Percentiles rank a stretch among this genome's conserved stretches.
Conservation (phyloP, 257 asterid species). For the Scutellaria minor region DNA sequence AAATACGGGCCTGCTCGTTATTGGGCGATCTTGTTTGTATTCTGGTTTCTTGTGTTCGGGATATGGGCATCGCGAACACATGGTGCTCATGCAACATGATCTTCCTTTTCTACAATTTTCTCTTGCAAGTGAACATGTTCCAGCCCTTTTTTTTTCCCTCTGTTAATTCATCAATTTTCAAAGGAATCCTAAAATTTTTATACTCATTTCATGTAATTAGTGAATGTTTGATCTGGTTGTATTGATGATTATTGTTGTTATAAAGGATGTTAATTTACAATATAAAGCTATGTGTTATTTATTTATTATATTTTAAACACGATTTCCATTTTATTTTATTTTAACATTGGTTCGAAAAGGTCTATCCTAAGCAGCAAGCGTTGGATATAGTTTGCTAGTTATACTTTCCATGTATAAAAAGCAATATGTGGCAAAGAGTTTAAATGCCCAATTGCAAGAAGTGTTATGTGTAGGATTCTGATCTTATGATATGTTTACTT, state of each 20-base stretch:
- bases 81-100: slow-evolving; percentile 67
- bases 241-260: background rate
- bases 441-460: too few relatives aligned
- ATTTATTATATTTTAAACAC: too few relatives aligned
- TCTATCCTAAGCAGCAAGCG: too few relatives aligned
- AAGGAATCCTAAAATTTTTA: background rate
- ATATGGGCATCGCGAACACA: slow-evolving; percentile 97
- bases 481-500: too few relatives aligned
- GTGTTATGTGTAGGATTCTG: too few relatives aligned
- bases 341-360: too few relatives aligned
- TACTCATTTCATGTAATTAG: slow-evolving; percentile 36
- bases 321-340: too few relatives aligned
- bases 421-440: too few relatives aligned
- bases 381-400: too few relatives aligned
- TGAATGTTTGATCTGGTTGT: slow-evolving; percentile 18
- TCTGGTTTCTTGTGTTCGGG: slow-evolving; percentile 96
- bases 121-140: slow-evolving; percentile 8
- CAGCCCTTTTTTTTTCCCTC: slow-evolving; percentile 2
- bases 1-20: slow-evolving; percentile 97
- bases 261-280: slow-evolving; percentile 15
- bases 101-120: background rate
- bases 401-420: too few relatives aligned
- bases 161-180: slow-evolving; percentile 24
- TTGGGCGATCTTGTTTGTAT: slow-evolving; percentile 93
- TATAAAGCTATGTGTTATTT: background rate